phyloP scores from a whole-genome alignment of 1,284 basidiomycete genomes.

The Rhodotorula sp. region DNA sequence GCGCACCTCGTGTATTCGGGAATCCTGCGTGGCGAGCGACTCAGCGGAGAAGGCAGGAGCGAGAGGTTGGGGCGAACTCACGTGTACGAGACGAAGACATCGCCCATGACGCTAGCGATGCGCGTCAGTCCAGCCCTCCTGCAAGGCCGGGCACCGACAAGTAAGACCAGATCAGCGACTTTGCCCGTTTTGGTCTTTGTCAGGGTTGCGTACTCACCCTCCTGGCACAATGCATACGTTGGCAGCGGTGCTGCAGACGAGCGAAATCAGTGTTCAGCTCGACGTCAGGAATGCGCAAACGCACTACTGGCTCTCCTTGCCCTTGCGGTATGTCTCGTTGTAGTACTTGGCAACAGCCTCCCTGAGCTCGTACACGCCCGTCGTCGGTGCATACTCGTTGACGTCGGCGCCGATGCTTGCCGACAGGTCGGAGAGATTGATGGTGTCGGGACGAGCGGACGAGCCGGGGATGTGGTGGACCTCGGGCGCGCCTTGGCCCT shows the following conservation, averaged over 20 bases:
- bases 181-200: no score
- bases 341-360: conserved; percentile 81
- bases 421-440: conserved; percentile 56
- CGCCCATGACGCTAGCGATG: conserved; percentile 81
- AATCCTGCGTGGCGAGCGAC: conserved; percentile 49
- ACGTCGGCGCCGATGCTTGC: conserved; percentile 57
- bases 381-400: conserved; percentile 88
- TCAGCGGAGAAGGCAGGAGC: neutral
- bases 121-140: conserved; percentile 84
- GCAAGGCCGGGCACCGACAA: conserved; percentile 36
- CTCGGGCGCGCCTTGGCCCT: conserved; percentile 81
- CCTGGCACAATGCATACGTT: conserved; percentile 59
- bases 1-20: conserved; percentile 71
- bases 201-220: conserved; percentile 11
- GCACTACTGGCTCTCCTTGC: conserved; percentile 62
- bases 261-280: neutral
- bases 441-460: conserved; percentile 63
- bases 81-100: conserved; percentile 55
- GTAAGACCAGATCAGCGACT: no score
- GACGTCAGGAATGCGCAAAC: neutral
- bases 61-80: neutral
- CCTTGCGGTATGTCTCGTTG: conserved; percentile 80
- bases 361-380: conserved; percentile 62
- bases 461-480: conserved; percentile 68
- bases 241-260: conserved; percentile 69